These are phyloP conservation scores for Eutrema salsugineum DNA, from an alignment of 441 rosid genomes.

Conservation along the genomic window DNA sequence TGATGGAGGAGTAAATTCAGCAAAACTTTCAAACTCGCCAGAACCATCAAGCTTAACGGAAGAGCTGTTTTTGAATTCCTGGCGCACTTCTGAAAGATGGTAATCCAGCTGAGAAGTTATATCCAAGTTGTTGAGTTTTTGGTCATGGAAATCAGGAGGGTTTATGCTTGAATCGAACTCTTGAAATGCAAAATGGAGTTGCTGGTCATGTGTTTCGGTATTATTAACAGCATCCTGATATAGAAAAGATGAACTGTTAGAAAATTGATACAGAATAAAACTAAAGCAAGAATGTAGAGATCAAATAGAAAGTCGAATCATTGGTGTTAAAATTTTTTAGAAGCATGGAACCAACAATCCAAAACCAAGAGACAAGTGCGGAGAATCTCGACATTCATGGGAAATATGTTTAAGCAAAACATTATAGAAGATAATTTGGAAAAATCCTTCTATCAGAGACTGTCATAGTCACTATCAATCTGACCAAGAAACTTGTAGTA, in stretches of 20 bases:
- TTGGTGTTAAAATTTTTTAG: background rate
- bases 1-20: slow-evolving; percentile 37
- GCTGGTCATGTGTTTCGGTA: slow-evolving; percentile 34
- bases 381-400: too few species aligned
- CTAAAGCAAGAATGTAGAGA: background rate
- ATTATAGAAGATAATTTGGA: background rate
- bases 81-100: slow-evolving; percentile 42
- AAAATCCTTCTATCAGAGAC: background rate
- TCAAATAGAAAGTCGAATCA: background rate
- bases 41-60: slow-evolving; percentile 31
- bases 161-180: slow-evolving; percentile 44
- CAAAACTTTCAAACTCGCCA: slow-evolving; percentile 30
- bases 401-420: too few species aligned
- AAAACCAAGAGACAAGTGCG: too few species aligned
- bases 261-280: background rate
- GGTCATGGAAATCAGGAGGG: slow-evolving; percentile 32
- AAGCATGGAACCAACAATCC: too few species aligned
- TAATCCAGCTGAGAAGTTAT: slow-evolving; percentile 46
- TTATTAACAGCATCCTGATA: slow-evolving; percentile 42
- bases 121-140: slow-evolving; percentile 35
- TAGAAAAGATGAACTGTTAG: background rate
- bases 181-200: slow-evolving; percentile 31
- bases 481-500: background rate
- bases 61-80: slow-evolving; percentile 41
- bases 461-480: background rate